Evolutionary conservation across 2,329 filamentous ascomycete genomes (phyloP), one percentile per base, ranked within the genome.

Genomic region (Davidsoniella australis): DNA sequence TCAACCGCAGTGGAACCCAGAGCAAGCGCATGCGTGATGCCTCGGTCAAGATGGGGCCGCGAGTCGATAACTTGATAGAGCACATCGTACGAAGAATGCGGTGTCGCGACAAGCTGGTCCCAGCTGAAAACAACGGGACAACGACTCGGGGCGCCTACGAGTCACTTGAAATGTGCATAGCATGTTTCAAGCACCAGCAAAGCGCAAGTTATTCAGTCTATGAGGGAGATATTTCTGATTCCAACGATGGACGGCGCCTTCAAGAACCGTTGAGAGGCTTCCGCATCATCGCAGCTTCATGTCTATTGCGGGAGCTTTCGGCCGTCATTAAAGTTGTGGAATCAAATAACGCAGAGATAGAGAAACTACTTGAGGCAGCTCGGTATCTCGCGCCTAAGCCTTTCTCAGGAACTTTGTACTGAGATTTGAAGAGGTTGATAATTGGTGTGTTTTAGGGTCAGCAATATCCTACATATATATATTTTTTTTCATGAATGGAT

Each of bases 11-110:
- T 0, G 72, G 72, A 0, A 55, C 62, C 0, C 72, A 73, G 58
- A 72, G 67, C 0, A 61, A 62, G 8, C 67, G 70, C 2, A 70
- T 76, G 54, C 66, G 71, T 2, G 72, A 76, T 43, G 62, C 64
- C 2, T 75, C 72, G 2, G 60, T 66, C 43, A 70, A 69, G 55
- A 63, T 76, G 17, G 69, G 67, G 48, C 71, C 73, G 12, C 69
- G 70, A 44, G 73, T 70, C 44, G 68, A 72, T 41, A 63, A 66
- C 7, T 64, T 71, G 41, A 61, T 67, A 12, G 58, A 61, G 2
- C 69, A 64, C 62, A 61, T 66, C 8, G 62, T 64, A 17, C 59
- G 60, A 5, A 56, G 66, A 41, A 64, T 68, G 47, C 60, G 61
- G 17, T 54, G 46, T 4, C 51, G 44, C 5, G 41, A 48, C 40